Base-by-base conservation (phyloP, 371 early-diverging fungal genomes). In the Chytridium lagenaria region DNA sequence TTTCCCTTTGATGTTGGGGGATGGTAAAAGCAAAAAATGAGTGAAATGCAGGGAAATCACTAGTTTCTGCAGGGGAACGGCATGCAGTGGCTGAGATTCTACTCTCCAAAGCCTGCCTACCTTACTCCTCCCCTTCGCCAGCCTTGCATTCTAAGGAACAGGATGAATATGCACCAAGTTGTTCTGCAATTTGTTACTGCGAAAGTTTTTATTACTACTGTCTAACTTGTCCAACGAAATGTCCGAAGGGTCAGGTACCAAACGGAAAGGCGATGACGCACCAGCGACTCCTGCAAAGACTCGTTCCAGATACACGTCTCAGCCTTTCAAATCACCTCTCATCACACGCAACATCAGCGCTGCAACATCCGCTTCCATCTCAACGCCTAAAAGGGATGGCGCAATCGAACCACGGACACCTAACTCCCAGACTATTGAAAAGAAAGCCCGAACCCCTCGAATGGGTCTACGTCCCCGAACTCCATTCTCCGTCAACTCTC, bases 121-220 rank as follows among this genome's bases (percentile, higher is more conserved):
- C n/a, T n/a, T n/a, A n/a, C n/a, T n/a, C 33, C 93, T 91, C 33
- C 93, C 95, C 1, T 96, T 96, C 33, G 95, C 96, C 22, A 97
- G 80, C 23, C 72, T 67, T 7, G 12, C 40, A 33, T 40, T 26
- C 16, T 65, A 36, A 10, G 10, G 5, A 28, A 44, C 15, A 0
- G 96, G 94, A 84, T 94, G 92, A 10, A 94, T 92, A 81, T 94
- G 90, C 33, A 95, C 57, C 2, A 94, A 92, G 85, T 93, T 96
- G 74, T 96, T 93, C 69, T 92, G 89, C 5, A 89, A 89, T 50
- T 84, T 88, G 67, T 87, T 87, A 51, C 88, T n/a, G n/a, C n/a
- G n/a, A n/a, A n/a, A n/a, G n/a, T n/a, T n/a, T n/a, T n/a, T n/a
- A n/a, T n/a, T n/a, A n/a, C n/a, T n/a, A n/a, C n/a, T n/a, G n/a